These are phyloP conservation scores for Pichia paraexigua DNA, from an alignment of 805 yeast species.

Conservation along the genomic window DNA sequence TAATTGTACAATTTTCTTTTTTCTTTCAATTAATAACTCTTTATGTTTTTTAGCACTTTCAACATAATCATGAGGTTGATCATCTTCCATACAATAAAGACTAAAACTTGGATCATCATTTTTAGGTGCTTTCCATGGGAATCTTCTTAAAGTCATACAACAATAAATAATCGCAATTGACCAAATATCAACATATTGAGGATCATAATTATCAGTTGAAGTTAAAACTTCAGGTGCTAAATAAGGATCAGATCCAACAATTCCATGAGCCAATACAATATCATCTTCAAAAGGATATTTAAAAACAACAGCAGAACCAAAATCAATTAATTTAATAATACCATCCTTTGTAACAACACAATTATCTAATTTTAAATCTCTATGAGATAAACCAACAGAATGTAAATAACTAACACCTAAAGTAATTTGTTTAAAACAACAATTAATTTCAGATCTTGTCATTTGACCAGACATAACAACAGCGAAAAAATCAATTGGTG, in stretches of 20 bases:
- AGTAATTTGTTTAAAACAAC: slow-evolving; percentile 68
- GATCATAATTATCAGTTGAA: slow-evolving; percentile 52
- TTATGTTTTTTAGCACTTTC: slow-evolving; percentile 69
- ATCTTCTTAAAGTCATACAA: slow-evolving; percentile 77
- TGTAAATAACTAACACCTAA: slow-evolving; percentile 70
- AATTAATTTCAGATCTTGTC: slow-evolving; percentile 74
- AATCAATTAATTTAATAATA: slow-evolving; percentile 70
- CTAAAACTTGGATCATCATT: slow-evolving; percentile 61
- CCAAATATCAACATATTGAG: slow-evolving; percentile 77
- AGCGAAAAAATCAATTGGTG: slow-evolving; percentile 77
- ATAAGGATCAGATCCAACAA: slow-evolving; percentile 83
- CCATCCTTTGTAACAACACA: slow-evolving; percentile 73
- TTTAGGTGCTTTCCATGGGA: slow-evolving; percentile 83
- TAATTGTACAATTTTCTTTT: slow-evolving; percentile 34
- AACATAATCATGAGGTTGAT: slow-evolving; percentile 66
- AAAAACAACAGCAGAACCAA: slow-evolving; percentile 79
- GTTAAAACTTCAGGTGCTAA: slow-evolving; percentile 73
- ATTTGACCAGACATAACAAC: slow-evolving; percentile 82
- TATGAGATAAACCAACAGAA: slow-evolving; percentile 70
- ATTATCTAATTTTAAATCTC: slow-evolving; percentile 76
- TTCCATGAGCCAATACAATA: slow-evolving; percentile 57
- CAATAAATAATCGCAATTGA: slow-evolving; percentile 78
- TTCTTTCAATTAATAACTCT: slow-evolving; percentile 50
- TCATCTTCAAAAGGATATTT: slow-evolving; percentile 64
- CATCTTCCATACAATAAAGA: slow-evolving; percentile 59